Evolutionary conservation across 2,329 filamentous ascomycete genomes (phyloP).

Genomic region (Monilinia aucupariae): DNA sequence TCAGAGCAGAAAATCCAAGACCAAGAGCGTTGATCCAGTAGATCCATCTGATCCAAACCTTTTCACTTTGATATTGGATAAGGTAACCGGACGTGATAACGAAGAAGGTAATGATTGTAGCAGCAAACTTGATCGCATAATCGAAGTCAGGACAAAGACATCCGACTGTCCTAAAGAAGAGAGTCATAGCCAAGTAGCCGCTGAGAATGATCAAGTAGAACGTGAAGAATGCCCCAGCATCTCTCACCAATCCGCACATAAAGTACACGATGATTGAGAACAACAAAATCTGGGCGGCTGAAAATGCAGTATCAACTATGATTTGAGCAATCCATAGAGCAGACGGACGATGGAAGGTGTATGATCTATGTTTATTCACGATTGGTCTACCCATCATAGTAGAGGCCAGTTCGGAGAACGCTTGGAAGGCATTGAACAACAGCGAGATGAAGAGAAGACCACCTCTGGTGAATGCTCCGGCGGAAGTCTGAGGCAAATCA

Average conservation of each 20-base stretch:
- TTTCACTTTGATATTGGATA: constrained; percentile 70
- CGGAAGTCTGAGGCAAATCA: constrained; percentile 56
- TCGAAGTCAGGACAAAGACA: constrained; percentile 77
- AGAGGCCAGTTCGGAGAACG: constrained; percentile 69
- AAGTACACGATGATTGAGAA: constrained; percentile 77
- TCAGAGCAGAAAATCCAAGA: constrained; percentile 69
- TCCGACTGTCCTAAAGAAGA: constrained; percentile 71
- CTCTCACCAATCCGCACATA: constrained; percentile 63
- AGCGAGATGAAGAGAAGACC: constrained; percentile 76
- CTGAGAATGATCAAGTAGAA: constrained; percentile 67
- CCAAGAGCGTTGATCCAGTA: constrained; percentile 72
- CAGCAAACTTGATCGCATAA: constrained; percentile 76
- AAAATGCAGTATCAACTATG: constrained; percentile 69
- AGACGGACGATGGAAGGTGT: constrained; percentile 76
- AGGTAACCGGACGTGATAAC: constrained; percentile 77
- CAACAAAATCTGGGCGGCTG: constrained; percentile 62
- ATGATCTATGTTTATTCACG: constrained; percentile 78
- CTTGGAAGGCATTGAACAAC: constrained; percentile 82
- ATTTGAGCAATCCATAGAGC: constrained; percentile 82
- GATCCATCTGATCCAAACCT: constrained; percentile 75
- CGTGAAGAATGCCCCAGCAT: constrained; percentile 71
- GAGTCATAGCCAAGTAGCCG: constrained; percentile 66
- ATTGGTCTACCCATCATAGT: constrained; percentile 73
- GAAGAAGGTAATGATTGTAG: constrained; percentile 74
- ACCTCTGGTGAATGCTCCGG: constrained; percentile 73